Percentiles rank a stretch among this genome's conserved stretches.
Conservation (phyloP, 129 eudicot genomes). For the Lonicera japonica region DNA sequence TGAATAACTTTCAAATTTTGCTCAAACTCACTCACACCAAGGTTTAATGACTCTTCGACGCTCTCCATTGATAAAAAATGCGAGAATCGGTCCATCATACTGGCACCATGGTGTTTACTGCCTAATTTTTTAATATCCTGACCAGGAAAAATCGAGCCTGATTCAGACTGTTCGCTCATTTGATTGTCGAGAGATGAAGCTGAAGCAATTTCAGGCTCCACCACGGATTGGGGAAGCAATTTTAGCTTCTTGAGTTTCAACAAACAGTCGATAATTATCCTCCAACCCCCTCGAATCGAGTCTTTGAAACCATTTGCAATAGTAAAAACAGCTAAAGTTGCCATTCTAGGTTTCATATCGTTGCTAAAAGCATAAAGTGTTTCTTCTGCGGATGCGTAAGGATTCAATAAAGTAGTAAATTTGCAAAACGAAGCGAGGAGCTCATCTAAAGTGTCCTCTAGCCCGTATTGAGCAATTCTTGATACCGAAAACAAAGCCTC, state of each 20-base stretch:
- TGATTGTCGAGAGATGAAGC: conserved; percentile 13
- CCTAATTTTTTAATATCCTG: conserved; percentile 26
- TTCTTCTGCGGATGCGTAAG: conserved; percentile 81
- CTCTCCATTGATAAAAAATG: conserved; percentile 74
- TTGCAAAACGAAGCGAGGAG: conserved; percentile 77
- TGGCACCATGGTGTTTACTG: conserved; percentile 26
- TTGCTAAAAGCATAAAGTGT: conserved; percentile 79
- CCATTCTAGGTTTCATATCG: conserved; percentile 90
- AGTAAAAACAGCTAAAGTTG: conserved; percentile 79
- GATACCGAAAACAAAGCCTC: conserved; percentile 74
- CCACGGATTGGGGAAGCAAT: conserved; percentile 48
- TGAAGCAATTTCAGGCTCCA: conserved; percentile 34
- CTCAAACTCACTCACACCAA: conserved; percentile 74
- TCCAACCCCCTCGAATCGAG: conserved; percentile 81
- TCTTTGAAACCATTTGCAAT: conserved; percentile 75
- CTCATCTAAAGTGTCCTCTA: conserved; percentile 83
- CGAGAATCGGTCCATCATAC: conserved; percentile 53
- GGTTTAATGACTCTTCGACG: conserved; percentile 60
- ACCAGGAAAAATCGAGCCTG: conserved; percentile 18
- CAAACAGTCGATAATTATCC: conserved; percentile 79
- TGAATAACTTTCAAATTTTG: conserved; percentile 80
- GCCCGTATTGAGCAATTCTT: conserved; percentile 68
- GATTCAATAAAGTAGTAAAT: conserved; percentile 80
- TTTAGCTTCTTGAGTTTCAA: conserved; percentile 58
- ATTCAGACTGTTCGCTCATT: conserved; percentile 31